A percentile compares a stretch with the other conserved stretches of the same genome.
phyloP scores from a whole-genome alignment of 192 early-diverging fungal genomes.

The Umbelopsis sp. region DNA sequence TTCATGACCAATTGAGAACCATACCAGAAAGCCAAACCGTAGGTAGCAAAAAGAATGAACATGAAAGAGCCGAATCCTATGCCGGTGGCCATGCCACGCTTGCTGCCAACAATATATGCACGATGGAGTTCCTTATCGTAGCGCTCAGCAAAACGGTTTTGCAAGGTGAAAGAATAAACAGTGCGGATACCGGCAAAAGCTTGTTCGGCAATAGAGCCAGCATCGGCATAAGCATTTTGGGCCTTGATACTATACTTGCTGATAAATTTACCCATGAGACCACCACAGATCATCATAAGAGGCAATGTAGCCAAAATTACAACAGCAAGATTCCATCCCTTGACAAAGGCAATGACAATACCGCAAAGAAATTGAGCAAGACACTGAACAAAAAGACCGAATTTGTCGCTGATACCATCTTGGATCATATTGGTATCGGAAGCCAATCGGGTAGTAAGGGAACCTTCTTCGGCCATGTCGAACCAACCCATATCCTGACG shows the following conservation, averaged over 20 bases:
- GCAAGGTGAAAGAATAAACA: constrained; percentile 83
- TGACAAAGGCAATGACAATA: constrained; percentile 77
- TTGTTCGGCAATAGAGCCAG: constrained; percentile 86
- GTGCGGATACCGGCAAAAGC: constrained; percentile 83
- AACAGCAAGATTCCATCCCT: constrained; percentile 80
- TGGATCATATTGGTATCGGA: constrained; percentile 85
- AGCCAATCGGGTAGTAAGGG: constrained; percentile 85
- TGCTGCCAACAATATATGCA: constrained; percentile 67
- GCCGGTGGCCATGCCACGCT: constrained; percentile 63
- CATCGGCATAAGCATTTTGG: constrained; percentile 74
- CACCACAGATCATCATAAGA: constrained; percentile 55
- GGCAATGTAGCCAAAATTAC: constrained; percentile 82
- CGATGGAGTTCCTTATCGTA: constrained; percentile 64
- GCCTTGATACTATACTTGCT: constrained; percentile 50
- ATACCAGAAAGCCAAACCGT: constrained; percentile 86
- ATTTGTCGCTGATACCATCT: constrained; percentile 88
- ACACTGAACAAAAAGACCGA: constrained; percentile 69
- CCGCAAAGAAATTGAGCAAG: constrained; percentile 71
- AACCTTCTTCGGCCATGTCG: constrained; percentile 75
- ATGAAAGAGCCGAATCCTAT: constrained; percentile 74
- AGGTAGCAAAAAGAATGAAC: constrained; percentile 74
- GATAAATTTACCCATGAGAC: constrained; percentile 47
- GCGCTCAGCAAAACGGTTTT: constrained; percentile 66
- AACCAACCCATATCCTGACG: constrained; percentile 90
- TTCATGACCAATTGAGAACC: constrained; percentile 62